phyloP scores from a whole-genome alignment of 768 basidiomycete species.

The Tricholoma sp. region DNA sequence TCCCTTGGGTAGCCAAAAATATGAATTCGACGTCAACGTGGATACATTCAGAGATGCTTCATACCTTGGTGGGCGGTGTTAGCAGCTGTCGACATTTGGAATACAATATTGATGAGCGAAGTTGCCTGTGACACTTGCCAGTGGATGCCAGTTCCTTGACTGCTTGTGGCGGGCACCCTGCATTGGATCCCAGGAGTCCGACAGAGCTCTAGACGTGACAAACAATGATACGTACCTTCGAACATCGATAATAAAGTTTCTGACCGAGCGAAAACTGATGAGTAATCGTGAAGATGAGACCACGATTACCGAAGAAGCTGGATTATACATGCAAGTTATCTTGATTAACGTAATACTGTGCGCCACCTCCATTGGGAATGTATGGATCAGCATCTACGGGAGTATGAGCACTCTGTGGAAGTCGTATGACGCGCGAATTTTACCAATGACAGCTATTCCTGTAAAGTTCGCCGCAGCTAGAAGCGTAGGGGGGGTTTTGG shows the following conservation, averaged over 20 bases:
- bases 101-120: constrained; percentile 47
- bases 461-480: constrained; percentile 57
- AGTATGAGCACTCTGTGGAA: background rate
- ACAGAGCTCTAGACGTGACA: background rate
- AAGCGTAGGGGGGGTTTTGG: constrained; percentile 60
- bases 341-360: constrained; percentile 59
- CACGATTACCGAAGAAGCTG: background rate
- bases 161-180: constrained; percentile 49
- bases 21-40: background rate
- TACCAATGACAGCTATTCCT: constrained; percentile 76
- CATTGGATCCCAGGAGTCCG: background rate
- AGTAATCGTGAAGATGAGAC: background rate
- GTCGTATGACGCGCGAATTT: constrained; percentile 3
- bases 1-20: constrained; percentile 1
- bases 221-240: constrained; percentile 25
- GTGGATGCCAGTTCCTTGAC: constrained; percentile 65
- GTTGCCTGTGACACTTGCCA: constrained; percentile 65
- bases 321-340: constrained; percentile 55
- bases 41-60: background rate
- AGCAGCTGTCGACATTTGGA: constrained; percentile 63
- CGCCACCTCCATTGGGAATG: constrained; percentile 51
- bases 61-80: constrained; percentile 67
- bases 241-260: constrained; percentile 74
- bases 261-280: constrained; percentile 57
- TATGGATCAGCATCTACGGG: constrained; percentile 67